phyloP scores from a whole-genome alignment of 257 asterid species.

The Plectranthus barbatus region DNA sequence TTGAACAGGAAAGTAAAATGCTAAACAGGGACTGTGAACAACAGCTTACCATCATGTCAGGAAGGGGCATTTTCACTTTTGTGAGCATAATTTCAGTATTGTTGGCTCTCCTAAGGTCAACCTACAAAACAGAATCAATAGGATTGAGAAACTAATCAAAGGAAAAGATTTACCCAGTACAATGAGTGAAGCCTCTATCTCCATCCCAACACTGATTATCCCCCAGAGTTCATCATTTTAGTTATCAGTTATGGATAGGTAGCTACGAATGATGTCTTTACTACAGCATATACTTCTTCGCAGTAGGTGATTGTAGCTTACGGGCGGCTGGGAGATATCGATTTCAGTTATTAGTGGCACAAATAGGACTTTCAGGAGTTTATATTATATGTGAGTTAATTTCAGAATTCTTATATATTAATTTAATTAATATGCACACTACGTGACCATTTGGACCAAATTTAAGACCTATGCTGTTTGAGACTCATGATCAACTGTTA shows the following conservation, averaged over 20 bases:
- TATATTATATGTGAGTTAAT: not conserved
- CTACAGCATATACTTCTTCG: not conserved
- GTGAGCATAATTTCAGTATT: conserved; percentile 99
- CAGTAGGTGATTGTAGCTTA: not conserved
- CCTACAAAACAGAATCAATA: conserved; percentile 32
- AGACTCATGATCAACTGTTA: conserved; percentile 8
- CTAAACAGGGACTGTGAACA: conserved; percentile 3
- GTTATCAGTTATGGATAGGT: not conserved
- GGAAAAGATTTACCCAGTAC: not conserved
- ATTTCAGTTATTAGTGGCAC: not conserved
- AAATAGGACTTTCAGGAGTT: not conserved
- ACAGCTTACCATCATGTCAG: conserved; percentile 92
- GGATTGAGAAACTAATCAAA: conserved; percentile 11
- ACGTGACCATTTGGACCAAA: not conserved
- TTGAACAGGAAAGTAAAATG: not conserved
- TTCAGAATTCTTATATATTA: not conserved
- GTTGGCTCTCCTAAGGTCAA: conserved; percentile 97
- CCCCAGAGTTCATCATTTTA: not conserved
- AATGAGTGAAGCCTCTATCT: not conserved
- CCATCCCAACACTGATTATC: too few species aligned
- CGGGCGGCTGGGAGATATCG: not conserved
- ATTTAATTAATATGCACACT: not conserved
- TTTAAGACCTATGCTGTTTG: not conserved
- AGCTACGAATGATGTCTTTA: not conserved
- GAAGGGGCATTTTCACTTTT: conserved; percentile 99